These are phyloP conservation scores for Aspergillus candidus DNA, from an alignment of 2,329 filamentous ascomycete genomes.

Conservation along the genomic window DNA sequence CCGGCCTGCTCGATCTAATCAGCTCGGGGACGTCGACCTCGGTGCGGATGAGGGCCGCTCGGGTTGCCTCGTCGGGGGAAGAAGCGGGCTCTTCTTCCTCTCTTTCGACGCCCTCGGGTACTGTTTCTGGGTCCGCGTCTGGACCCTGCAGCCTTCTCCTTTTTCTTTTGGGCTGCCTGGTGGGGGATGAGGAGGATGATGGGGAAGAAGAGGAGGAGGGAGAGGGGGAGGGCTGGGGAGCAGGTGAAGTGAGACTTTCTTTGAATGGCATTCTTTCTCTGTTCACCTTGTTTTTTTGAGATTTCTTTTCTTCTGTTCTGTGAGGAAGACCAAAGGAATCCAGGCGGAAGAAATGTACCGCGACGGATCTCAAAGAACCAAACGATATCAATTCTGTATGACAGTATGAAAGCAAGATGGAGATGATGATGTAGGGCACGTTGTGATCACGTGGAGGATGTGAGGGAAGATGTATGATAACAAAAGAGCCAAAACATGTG, in stretches of 20 bases:
- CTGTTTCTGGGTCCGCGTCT: no score
- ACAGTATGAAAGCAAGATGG: no score
- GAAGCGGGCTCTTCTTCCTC: not conserved
- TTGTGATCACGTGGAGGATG: slow-evolving; percentile 5
- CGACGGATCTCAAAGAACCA: no score
- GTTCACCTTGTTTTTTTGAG: no score
- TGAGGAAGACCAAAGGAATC: no score
- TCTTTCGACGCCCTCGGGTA: not conserved
- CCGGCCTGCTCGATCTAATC: slow-evolving; percentile 2
- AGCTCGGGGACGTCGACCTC: slow-evolving; percentile 19
- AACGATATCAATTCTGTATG: no score
- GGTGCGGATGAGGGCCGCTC: not conserved
- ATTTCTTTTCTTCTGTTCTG: no score
- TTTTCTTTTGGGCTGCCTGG: no score
- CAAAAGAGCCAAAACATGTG: slow-evolving; percentile 1
- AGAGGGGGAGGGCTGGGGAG: not conserved
- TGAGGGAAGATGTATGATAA: slow-evolving; percentile 4
- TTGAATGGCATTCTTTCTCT: no score
- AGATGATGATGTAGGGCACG: slow-evolving; percentile 3
- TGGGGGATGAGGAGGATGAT: not conserved
- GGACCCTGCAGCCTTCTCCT: no score
- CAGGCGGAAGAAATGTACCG: no score
- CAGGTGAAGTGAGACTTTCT: not conserved
- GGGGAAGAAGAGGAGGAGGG: not conserved
- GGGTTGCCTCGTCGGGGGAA: not conserved